Evolutionary conservation across 495 filamentous ascomycete species (phyloP).

Genomic region (Neurospora sp.): DNA sequence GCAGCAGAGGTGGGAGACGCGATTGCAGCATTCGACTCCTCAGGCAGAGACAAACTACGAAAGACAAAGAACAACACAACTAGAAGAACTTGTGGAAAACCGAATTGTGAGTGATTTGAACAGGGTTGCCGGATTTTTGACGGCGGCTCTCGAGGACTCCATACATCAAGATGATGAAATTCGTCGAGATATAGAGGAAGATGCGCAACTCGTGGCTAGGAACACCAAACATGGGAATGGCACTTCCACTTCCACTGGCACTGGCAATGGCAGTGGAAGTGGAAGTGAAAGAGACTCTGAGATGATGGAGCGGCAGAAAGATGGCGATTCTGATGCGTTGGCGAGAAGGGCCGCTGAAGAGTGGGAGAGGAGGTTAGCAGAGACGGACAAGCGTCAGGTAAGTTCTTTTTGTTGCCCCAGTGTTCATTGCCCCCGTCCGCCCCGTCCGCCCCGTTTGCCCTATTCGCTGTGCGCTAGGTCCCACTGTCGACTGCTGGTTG

Average conservation of each 20-base stretch:
- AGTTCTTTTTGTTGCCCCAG: neutral
- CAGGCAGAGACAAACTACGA: neutral
- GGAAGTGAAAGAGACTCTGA: neutral
- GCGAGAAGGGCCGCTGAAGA: neutral
- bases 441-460: neutral
- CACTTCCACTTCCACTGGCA: neutral
- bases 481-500: neutral
- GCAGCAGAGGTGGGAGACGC: neutral
- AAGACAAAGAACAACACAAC: neutral
- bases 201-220: too few relatives aligned
- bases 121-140: neutral
- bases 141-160: too few relatives aligned
- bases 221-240: neutral
- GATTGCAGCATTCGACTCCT: neutral
- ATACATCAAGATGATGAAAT: too few relatives aligned
- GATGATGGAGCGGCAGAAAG: neutral
- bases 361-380: neutral
- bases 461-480: neutral
- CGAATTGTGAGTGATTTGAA: slow-evolving; percentile 15
- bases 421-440: neutral
- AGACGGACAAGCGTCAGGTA: neutral
- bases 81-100: slow-evolving; percentile 17
- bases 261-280: neutral
- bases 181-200: too few relatives aligned
- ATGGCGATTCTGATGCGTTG: neutral